A percentile compares a stretch with the other conserved stretches of the same genome.
Evolutionary conservation across 768 basidiomycete species (phyloP).

Genomic region (Krasilnikovozyma curviuscula): DNA sequence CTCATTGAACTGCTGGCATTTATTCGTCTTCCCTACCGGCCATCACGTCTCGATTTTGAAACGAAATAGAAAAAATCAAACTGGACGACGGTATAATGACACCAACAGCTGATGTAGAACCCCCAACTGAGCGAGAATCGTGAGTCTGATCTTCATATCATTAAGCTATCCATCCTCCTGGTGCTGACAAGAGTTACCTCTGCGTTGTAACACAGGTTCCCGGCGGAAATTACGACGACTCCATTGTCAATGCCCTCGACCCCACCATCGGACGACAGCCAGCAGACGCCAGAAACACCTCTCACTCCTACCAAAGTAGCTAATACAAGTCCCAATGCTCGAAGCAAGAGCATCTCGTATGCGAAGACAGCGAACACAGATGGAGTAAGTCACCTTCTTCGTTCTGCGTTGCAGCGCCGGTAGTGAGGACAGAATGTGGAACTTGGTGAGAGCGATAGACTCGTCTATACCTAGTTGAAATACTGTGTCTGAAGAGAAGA

Average conservation of each 20-base stretch:
- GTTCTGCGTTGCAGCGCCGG: neutral
- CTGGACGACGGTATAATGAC: no score
- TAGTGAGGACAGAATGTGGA: no score
- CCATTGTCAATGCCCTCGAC: neutral
- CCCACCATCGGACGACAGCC: neutral
- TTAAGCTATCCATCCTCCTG: neutral
- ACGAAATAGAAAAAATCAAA: no score
- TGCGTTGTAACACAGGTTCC: neutral
- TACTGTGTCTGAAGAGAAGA: neutral
- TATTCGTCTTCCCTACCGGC: no score
- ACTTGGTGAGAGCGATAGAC: no score
- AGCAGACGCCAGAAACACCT: neutral
- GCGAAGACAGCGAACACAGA: constrained; percentile 54
- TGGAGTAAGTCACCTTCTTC: constrained; percentile 37
- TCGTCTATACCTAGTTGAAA: neutral
- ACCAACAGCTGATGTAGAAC: no score
- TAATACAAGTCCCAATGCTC: constrained; percentile 38
- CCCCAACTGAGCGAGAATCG: no score
- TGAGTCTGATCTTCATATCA: neutral
- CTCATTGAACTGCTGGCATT: no score
- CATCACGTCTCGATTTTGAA: neutral
- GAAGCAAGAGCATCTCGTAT: constrained; percentile 61
- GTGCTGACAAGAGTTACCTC: neutral
- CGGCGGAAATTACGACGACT: neutral
- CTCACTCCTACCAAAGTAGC: no score